Evolutionary conservation across 768 basidiomycete species (phyloP), one percentile per base, ranked within the genome.

Genomic region (Trametes cubensis): DNA sequence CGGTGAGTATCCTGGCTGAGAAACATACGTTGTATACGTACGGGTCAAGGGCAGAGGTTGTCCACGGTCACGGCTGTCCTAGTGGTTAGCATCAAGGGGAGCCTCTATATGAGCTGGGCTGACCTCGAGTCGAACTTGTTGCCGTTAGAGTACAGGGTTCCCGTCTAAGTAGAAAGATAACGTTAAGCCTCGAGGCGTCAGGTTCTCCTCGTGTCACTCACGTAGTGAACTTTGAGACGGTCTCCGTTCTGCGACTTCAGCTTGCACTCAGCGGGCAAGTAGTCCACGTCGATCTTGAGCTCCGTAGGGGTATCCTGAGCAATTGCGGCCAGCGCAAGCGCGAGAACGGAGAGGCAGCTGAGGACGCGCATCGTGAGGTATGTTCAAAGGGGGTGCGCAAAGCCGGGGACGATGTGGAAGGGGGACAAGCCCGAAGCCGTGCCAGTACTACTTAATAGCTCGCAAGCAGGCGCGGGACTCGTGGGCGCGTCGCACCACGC

Each of bases 51-150:
- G 82, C 8, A 98, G 80, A 1, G 95, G 93, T 54, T 75, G 69
- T 58, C 83, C 84, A 41, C 95, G 89, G 78, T 94, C 90, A 59
- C 75, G 74, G 73, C 91, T 92, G 52, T 18, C 2, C 17, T 45
- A 10, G 62, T 21, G 17, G 47, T 44, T 4, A 38, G 10, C 20
- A 25, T 46, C 20, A 26, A 5, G 23, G 15, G 14, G 51, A 44
- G 42, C 11, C 23, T n/a, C 0, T 10, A 42, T 1, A 4, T 5
- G n/a, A 28, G 52, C 8, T 18, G n/a, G 50, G 68, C 81, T 7
- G 69, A 89, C 84, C 92, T 94, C 10, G 93, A 95, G 75, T 98
- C 95, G 68, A 98, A 98, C 72, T 95, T 90, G 61, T 82, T 82
- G 8, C 94, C 94, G 53, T 80, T 85, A 11, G 82, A 75, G 67